phyloP scores from a whole-genome alignment of 192 early-diverging fungal genomes.

The Coemansia sp. region DNA sequence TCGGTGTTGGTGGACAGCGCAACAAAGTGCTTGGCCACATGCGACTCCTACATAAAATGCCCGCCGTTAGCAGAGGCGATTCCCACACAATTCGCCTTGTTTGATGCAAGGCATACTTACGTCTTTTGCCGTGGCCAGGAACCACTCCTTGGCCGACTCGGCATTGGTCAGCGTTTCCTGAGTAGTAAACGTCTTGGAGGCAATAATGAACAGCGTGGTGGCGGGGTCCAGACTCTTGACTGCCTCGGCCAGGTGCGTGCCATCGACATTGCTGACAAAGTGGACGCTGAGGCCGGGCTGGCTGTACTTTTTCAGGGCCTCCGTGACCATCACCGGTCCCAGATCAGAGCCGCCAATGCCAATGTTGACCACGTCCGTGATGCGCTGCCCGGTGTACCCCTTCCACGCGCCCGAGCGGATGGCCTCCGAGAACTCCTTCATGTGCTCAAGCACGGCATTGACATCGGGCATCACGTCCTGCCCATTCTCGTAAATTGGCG shows the following conservation, averaged over 20 bases:
- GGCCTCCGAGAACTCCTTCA: slow-evolving; percentile 76
- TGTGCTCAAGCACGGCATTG: slow-evolving; percentile 90
- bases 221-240: slow-evolving; percentile 84
- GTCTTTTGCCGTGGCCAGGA: slow-evolving; percentile 80
- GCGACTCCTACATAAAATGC: slow-evolving; percentile 48
- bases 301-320: slow-evolving; percentile 93
- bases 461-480: slow-evolving; percentile 94
- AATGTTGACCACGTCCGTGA: slow-evolving; percentile 97
- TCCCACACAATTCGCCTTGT: slow-evolving; percentile 5
- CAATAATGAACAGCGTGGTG: slow-evolving; percentile 91
- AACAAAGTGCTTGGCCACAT: slow-evolving; percentile 99
- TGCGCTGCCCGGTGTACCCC: slow-evolving; percentile 92
- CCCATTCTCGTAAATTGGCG: slow-evolving; percentile 83
- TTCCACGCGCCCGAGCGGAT: slow-evolving; percentile 92
- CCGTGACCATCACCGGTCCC: slow-evolving; percentile 98
- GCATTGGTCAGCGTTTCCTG: slow-evolving; percentile 99
- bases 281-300: slow-evolving; percentile 76
- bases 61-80: not conserved
- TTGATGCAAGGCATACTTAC: slow-evolving; percentile 14
- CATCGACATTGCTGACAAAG: slow-evolving; percentile 98
- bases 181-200: slow-evolving; percentile 98
- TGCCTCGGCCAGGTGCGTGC: slow-evolving; percentile 93
- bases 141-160: slow-evolving; percentile 90
- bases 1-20: slow-evolving; percentile 94
- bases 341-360: slow-evolving; percentile 98